phyloP scores from a whole-genome alignment of 805 yeast species.

The Schwanniomyces pseudopolymorphus region DNA sequence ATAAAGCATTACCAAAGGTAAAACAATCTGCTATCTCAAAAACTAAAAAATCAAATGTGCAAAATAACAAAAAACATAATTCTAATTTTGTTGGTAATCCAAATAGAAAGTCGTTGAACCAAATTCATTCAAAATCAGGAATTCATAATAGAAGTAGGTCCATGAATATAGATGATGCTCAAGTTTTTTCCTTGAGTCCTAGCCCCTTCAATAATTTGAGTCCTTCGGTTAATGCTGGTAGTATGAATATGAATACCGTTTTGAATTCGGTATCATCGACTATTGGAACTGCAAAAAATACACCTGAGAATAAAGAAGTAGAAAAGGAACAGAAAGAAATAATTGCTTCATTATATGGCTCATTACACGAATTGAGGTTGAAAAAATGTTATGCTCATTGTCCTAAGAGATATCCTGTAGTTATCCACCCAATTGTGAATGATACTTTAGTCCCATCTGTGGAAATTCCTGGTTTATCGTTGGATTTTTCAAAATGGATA shows the following conservation, averaged over 20 bases:
- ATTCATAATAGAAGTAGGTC: constrained; percentile 2
- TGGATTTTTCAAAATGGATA: constrained; percentile 33
- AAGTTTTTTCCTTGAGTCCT: constrained; percentile 1
- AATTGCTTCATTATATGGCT: constrained; percentile 30
- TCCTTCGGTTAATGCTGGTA: constrained; percentile 6
- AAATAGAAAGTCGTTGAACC: constrained; percentile 6
- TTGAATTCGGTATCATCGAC: constrained; percentile 8
- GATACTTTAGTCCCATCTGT: constrained; percentile 40
- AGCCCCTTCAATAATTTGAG: constrained; percentile 1
- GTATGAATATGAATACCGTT: constrained; percentile 25
- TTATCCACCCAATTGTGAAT: constrained; percentile 37
- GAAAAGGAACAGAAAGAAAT: constrained; percentile 22
- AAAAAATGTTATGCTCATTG: constrained; percentile 27
- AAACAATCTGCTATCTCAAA: constrained; percentile 14
- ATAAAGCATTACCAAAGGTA: constrained; percentile 38
- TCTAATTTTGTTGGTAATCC: neutral
- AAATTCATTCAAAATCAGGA: neutral
- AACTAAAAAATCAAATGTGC: constrained; percentile 4
- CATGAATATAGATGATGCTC: constrained; percentile 4
- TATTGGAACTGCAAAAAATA: neutral
- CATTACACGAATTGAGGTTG: constrained; percentile 34
- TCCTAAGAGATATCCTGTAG: constrained; percentile 14
- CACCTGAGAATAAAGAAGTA: constrained; percentile 3
- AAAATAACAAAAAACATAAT: constrained; percentile 5
- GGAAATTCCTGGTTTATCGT: constrained; percentile 30